Evolutionary conservation across 2,329 filamentous ascomycete genomes (phyloP).

Genomic region (Aspergillus viridinutans): DNA sequence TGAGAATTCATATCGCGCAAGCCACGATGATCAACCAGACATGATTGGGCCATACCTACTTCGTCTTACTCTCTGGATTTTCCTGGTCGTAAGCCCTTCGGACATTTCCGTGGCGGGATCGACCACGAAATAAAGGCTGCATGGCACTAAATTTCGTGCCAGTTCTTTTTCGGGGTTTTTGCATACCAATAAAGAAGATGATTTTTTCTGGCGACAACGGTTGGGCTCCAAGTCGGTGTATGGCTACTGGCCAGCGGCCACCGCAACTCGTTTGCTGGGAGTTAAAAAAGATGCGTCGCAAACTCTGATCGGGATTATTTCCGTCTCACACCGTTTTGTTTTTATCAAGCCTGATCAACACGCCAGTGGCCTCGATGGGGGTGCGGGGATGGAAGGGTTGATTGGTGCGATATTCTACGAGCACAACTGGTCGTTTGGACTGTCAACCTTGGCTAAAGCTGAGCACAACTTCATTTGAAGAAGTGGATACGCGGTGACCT

Average conservation of each 20-base stretch:
- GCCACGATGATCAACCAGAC: background rate
- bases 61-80: background rate
- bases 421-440: conserved; percentile 2
- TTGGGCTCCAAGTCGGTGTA: background rate
- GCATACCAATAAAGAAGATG: background rate
- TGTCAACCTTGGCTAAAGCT: background rate
- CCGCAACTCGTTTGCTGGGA: background rate
- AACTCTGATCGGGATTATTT: background rate
- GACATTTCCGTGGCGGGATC: background rate
- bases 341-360: conserved; percentile 21
- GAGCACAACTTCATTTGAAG: background rate
- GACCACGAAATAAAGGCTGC: background rate
- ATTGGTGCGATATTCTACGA: conserved; percentile 31
- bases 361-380: conserved; percentile 20
- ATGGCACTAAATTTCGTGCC: background rate
- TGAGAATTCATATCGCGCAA: background rate
- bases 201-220: background rate
- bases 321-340: background rate
- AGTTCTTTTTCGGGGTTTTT: background rate
- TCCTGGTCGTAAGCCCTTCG: background rate
- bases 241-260: background rate
- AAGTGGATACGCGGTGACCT: background rate
- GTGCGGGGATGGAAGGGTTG: conserved; percentile 17
- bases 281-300: background rate
- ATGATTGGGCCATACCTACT: background rate